Conservation (phyloP, 2,329 filamentous ascomycete genomes). For the Neonectria faginata region DNA sequence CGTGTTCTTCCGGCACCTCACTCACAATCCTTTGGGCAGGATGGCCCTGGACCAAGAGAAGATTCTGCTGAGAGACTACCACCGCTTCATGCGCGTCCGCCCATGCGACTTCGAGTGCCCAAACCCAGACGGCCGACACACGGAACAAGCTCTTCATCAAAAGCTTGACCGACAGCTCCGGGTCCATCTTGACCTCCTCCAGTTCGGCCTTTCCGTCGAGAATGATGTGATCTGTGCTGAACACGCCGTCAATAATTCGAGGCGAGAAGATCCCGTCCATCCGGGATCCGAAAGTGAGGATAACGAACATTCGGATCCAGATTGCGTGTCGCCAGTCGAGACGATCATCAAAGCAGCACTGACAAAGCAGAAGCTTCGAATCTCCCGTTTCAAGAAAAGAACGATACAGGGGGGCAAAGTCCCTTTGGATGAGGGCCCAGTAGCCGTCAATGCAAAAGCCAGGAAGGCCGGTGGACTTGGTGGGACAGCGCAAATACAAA, state of each 20-base stretch:
- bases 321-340: constrained; percentile 7
- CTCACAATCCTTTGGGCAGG: too few relatives aligned
- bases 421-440: background rate
- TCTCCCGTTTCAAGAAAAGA: constrained; percentile 2
- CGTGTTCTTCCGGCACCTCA: background rate
- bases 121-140: background rate
- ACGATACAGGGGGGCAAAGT: background rate
- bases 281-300: background rate
- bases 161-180: background rate
- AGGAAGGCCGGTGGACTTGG: too few relatives aligned
- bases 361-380: background rate
- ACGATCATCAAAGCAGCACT: background rate
- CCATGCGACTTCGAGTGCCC: background rate
- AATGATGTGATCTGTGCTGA: background rate
- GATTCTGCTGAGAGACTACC: background rate
- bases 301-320: constrained; percentile 14
- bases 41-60: too few relatives aligned
- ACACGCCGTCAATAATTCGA: background rate
- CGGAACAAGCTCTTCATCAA: background rate
- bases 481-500: background rate
- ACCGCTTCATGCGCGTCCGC: background rate
- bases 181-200: background rate
- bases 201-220: background rate
- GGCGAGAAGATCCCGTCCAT: background rate
- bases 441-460: background rate